Conservation (phyloP, 768 basidiomycete genomes). For the Panellus pusillus region DNA sequence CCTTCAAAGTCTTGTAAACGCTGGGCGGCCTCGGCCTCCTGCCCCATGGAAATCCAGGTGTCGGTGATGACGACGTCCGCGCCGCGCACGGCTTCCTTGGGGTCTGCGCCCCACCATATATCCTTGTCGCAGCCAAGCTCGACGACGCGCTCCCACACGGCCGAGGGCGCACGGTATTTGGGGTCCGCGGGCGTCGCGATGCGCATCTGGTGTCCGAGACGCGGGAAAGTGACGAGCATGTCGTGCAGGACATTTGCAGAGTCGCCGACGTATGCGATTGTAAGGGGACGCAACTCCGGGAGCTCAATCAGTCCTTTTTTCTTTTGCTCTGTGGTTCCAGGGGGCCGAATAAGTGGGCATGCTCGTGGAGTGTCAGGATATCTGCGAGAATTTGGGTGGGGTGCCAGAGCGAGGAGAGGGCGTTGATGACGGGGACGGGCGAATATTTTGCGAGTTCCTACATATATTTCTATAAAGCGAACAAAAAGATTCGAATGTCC, state of each 20-base stretch:
- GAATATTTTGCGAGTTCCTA: slow-evolving; percentile 91
- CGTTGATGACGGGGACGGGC: slow-evolving; percentile 93
- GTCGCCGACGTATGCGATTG: slow-evolving; percentile 92
- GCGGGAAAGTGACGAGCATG: slow-evolving; percentile 93
- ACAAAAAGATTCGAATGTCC: slow-evolving; percentile 2
- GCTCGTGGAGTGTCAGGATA: slow-evolving; percentile 85
- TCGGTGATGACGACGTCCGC: slow-evolving; percentile 98
- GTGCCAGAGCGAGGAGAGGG: slow-evolving; percentile 94
- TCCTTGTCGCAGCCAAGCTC: slow-evolving; percentile 70
- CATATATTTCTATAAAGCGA: background rate
- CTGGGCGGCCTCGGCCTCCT: slow-evolving; percentile 90
- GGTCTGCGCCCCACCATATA: slow-evolving; percentile 76
- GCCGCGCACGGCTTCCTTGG: slow-evolving; percentile 81
- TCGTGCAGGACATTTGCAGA: slow-evolving; percentile 95
- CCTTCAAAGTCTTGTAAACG: slow-evolving; percentile 85
- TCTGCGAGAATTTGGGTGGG: slow-evolving; percentile 96
- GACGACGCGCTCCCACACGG: slow-evolving; percentile 81
- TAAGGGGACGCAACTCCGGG: slow-evolving; percentile 70
- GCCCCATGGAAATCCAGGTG: slow-evolving; percentile 99
- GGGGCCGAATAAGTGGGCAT: slow-evolving; percentile 52
- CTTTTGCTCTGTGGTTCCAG: slow-evolving; percentile 6
- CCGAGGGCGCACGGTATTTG: slow-evolving; percentile 62
- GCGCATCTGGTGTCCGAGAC: slow-evolving; percentile 83
- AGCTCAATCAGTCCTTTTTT: slow-evolving; percentile 26
- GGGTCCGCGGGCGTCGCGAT: slow-evolving; percentile 73